Base-by-base conservation (phyloP, 2,329 filamentous ascomycete genomes). In the Eutypa lata region DNA sequence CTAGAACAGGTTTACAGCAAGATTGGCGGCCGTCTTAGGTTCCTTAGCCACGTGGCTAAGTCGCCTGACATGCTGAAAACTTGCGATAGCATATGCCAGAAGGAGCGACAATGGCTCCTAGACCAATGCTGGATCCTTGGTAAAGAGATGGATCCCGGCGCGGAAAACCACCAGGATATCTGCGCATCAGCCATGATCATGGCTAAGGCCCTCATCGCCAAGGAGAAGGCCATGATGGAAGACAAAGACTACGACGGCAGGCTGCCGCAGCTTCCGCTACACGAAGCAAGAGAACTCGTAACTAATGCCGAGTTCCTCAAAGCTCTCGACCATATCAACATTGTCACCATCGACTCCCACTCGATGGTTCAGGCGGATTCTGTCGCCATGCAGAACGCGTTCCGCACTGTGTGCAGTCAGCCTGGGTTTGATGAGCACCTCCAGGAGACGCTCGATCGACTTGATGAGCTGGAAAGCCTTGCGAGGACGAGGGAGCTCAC, bases 71-170 rank as follows among this genome's bases (percentile, higher is more conserved):
- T 83, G 79, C 59, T 81, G 5, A 61, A 68, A 21, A 76, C 75
- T 11, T 79, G 77, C 62, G 68, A 82, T 16, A 68, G 75, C 52
- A 89, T 90, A 64, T 83, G 82, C 65, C 75, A 84, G 4, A 79
- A 78, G 47, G 87, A 90, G 67, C 88, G 88, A 73, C 85, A 80
- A n/a, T 90, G 87, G 86, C 87, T 90, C 59, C 74, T 90, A 8
- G 89, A 88, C 70, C 84, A 88, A 66, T 90, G 87, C 72, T 88
- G 86, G 79, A 88, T 90, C 54, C 77, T 90, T 3, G 87, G 87
- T 11, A 74, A 73, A 49, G 85, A 87, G 56, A 89, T 90, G 80
- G 83, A 87, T 61, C 82, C 85, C 67, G 83, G 85, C 57, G 83
- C 84, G 49, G 85, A 86, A 79, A 81, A 85, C 59, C 81, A 86